Evolutionary conservation across 768 basidiomycete genomes (phyloP), one percentile per base, ranked within the genome.

Genomic region (Lactarius quietus): DNA sequence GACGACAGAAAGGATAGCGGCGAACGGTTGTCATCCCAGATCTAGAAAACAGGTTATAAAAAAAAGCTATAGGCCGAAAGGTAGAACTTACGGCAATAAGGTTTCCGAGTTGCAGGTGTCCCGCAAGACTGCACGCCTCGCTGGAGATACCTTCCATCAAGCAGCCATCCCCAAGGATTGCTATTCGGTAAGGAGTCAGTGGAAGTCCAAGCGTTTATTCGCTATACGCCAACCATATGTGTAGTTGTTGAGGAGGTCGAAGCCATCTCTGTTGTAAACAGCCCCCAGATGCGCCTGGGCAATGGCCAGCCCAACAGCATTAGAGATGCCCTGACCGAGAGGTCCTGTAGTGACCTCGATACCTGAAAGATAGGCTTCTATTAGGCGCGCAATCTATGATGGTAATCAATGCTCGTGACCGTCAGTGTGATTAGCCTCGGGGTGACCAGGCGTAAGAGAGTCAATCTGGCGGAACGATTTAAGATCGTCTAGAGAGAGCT

Each of bases 21-120:
- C 89, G 73, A 76, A 93, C 92, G 90, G 80, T 98, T 97, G 79
- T 97, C 94, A 73, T 98, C 95, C 77, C 95, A 97, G 73, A 97
- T 82, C 91, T 92, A 59, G 9, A 52, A 54, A 33, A 59, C 26
- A 39, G 3, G 66, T 77, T 38, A 74, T n/a, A n/a, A n/a, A 56
- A 51, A 53, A 61, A 33, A 28, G 59, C 28, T 41, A 18, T 17
- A 63, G 59, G 64, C 63, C 65, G 39, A 35, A 60, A 61, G 53
- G 60, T 61, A 70, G 55, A 33, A 84, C 90, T 73, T 75, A 92
- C 90, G 64, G 90, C 92, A 72, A 98, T 88, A 72, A 98, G 82
- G 78, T 95, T 97, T 62, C 92, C 94, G 48, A 98, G 84, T 75
- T 94, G 88, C 72, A 97, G 83, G 78, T 98, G 95, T 68, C 95